These are phyloP conservation scores for Sophora flavescens DNA, from an alignment of 306 rosid species.

Conservation along the genomic window DNA sequence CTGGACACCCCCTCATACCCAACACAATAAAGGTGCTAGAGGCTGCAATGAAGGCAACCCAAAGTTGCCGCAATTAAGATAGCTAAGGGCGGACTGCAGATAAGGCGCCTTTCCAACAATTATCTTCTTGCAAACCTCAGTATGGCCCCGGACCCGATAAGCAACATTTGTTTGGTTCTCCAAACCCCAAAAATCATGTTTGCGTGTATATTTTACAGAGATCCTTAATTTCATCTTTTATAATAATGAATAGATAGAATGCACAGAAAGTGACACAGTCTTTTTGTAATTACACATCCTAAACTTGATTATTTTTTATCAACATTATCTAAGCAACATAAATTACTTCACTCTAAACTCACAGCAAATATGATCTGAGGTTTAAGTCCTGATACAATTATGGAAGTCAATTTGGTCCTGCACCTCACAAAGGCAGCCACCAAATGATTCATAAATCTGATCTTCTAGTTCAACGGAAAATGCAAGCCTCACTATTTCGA, in stretches of 20 bases:
- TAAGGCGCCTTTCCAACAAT: too few species aligned
- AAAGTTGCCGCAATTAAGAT: too few species aligned
- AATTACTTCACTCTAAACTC: not conserved
- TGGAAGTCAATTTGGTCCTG: not conserved
- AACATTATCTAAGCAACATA: not conserved
- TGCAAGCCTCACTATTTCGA: not conserved
- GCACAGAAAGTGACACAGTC: not conserved
- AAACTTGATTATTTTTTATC: not conserved
- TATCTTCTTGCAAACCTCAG: not conserved
- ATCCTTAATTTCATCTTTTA: not conserved
- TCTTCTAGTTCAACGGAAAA: not conserved
- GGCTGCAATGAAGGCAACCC: too few species aligned
- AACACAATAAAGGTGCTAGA: too few species aligned
- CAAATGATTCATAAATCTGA: not conserved
- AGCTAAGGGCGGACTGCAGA: too few species aligned
- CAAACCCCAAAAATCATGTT: not conserved
- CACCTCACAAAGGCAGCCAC: not conserved
- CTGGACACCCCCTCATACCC: too few species aligned
- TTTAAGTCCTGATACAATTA: not conserved
- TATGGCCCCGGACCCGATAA: not conserved
- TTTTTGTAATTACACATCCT: not conserved
- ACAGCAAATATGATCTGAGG: not conserved
- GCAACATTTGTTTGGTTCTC: not conserved
- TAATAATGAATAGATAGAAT: not conserved
- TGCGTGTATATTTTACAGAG: not conserved